These are phyloP conservation scores for Metarhizium sp. DNA, from an alignment of 2,329 filamentous ascomycete genomes.

Conservation along the genomic window DNA sequence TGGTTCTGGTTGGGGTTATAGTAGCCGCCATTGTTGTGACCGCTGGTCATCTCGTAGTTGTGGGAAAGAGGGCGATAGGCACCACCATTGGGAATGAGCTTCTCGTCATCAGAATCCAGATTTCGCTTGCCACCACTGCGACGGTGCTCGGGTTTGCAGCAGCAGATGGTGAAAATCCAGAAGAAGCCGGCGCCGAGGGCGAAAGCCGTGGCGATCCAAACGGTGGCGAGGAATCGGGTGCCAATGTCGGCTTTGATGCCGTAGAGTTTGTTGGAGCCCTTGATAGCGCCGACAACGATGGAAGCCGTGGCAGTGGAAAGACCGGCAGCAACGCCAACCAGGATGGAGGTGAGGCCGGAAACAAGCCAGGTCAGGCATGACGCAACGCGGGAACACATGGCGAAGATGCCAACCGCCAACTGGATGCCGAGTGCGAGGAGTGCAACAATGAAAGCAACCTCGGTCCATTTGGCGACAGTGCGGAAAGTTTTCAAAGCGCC, in stretches of 20 bases:
- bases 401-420: conserved; percentile 69
- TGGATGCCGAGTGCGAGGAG: conserved; percentile 60
- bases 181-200: conserved; percentile 69
- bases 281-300: conserved; percentile 48
- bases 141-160: conserved; percentile 54
- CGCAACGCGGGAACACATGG: conserved; percentile 72
- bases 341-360: conserved; percentile 48
- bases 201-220: conserved; percentile 76
- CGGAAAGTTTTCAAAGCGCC: conserved; percentile 64
- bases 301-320: conserved; percentile 68
- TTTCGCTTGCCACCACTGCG: conserved; percentile 22
- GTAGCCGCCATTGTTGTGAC: conserved; percentile 12
- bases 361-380: conserved; percentile 76
- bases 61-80: conserved; percentile 25
- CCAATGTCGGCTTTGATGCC: conserved; percentile 60
- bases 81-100: conserved; percentile 34
- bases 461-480: conserved; percentile 70
- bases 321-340: conserved; percentile 53
- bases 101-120: conserved; percentile 34
- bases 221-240: conserved; percentile 56
- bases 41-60: conserved; percentile 25
- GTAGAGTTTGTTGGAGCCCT: conserved; percentile 56
- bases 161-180: conserved; percentile 89
- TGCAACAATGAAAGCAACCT: conserved; percentile 69
- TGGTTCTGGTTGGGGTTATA: conserved; percentile 25